Base-by-base conservation (phyloP, 2,329 filamentous ascomycete genomes). In the Fusarium papillatum region DNA sequence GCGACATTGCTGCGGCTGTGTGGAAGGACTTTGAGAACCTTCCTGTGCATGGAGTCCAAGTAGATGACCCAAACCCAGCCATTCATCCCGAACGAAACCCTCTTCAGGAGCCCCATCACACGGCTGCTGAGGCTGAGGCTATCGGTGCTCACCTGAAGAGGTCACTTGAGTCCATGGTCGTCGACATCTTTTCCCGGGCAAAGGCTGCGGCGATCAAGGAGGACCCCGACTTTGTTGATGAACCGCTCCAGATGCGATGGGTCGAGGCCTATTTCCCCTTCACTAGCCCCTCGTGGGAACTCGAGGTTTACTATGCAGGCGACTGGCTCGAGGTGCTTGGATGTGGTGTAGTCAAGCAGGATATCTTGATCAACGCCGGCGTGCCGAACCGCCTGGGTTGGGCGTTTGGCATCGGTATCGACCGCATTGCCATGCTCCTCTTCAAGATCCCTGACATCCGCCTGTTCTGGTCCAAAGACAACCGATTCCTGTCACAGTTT, bases 221-320 rank as follows among this genome's bases (percentile, higher is more conserved):
- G 7, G 87, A 90, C 62, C 86, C 87, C 7, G 80, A 86, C 66
- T 87, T 86, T 75, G 82, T 86, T 24, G 88, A 91, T 62, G 94
- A 97, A 80, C 95, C 95, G 7, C 87, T 98, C 46, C 93, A 92
- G 78, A 93, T 98, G 80, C 92, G 97, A 76, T 99, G 97, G 97
- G 93, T 98, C 10, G 96, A 98, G 84, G 95, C 97, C 2, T 98
- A 97, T 85, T 99, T 99, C 85, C 97, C 97, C 46, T 98, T 98
- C 83, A 99, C 97, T 1, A 96, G 93, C 69, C 97, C 97, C 0
- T 97, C 94, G 9, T 99, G 95, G 94, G 97, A 99, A 83, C 90
- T 99, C 29, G 97, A 99, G 82, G 95, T 99, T 13, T 96, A 95
- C 87, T 98, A 96, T 90, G 93, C 94, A 77, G 96, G 95, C 36